Conservation (phyloP, 2,329 filamentous ascomycete genomes). For the Dothideomycetes sp. region DNA sequence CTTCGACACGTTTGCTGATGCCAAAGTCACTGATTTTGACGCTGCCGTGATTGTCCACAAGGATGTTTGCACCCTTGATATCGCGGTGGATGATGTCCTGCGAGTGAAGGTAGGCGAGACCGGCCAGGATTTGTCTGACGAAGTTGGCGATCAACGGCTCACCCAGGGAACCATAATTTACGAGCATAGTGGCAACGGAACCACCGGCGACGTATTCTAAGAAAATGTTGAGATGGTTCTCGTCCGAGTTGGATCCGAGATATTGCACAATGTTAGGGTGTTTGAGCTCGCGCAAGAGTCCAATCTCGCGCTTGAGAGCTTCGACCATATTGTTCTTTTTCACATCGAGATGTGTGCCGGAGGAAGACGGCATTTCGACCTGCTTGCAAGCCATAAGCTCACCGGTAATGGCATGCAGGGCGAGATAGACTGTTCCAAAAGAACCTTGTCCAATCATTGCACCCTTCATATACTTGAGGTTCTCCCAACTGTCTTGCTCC, state of each 20-base stretch:
- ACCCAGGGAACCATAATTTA: slow-evolving; percentile 90
- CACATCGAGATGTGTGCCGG: slow-evolving; percentile 68
- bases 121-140: slow-evolving; percentile 87
- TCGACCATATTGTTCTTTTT: slow-evolving; percentile 98
- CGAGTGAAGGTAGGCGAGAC: slow-evolving; percentile 85
- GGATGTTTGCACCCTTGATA: slow-evolving; percentile 97
- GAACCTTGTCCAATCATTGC: slow-evolving; percentile 94
- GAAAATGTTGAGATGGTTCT: slow-evolving; percentile 96
- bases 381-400: slow-evolving; percentile 98
- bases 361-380: slow-evolving; percentile 79
- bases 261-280: slow-evolving; percentile 98
- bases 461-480: slow-evolving; percentile 99
- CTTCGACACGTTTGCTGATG: slow-evolving; percentile 94
- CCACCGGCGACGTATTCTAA: slow-evolving; percentile 97
- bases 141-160: slow-evolving; percentile 94
- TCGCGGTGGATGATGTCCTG: slow-evolving; percentile 96
- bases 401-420: slow-evolving; percentile 88
- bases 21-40: slow-evolving; percentile 99
- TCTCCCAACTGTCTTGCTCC: slow-evolving; percentile 86
- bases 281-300: slow-evolving; percentile 82
- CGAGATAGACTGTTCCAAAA: slow-evolving; percentile 91
- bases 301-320: slow-evolving; percentile 92
- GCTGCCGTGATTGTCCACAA: slow-evolving; percentile 96
- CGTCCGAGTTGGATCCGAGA: slow-evolving; percentile 84
- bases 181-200: slow-evolving; percentile 95